A percentile compares a stretch with the other conserved stretches of the same genome.
Evolutionary conservation across 257 asterid species (phyloP).

Genomic region (Forsythia viridissima): DNA sequence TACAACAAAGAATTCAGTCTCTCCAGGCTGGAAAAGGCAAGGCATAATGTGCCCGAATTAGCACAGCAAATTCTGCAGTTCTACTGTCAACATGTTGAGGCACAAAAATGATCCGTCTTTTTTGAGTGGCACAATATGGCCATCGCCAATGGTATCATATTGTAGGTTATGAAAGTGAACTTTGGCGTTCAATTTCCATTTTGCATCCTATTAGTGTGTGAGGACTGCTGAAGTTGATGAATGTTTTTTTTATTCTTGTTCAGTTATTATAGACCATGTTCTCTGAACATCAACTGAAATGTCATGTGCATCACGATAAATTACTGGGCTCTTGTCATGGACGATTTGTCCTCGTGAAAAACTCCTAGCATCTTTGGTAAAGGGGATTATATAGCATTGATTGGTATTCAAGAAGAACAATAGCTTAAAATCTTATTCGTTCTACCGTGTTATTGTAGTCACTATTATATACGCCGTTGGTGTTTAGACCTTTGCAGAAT

Average conservation of each 20-base stretch:
- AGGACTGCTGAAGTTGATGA: constrained; percentile 24
- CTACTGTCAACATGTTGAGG: constrained; percentile 13
- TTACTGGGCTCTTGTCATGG: neutral
- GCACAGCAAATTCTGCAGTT: constrained; percentile 17
- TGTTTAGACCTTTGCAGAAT: neutral
- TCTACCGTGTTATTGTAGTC: too few relatives aligned
- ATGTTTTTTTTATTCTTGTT: constrained; percentile 7
- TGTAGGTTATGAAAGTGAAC: constrained; percentile 30
- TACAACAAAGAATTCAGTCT: constrained; percentile 84
- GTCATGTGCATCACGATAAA: neutral
- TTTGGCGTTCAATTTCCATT: constrained; percentile 20
- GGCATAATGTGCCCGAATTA: constrained; percentile 39
- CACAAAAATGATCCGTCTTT: constrained; percentile 19
- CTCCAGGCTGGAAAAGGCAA: constrained; percentile 85
- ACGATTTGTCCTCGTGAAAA: neutral
- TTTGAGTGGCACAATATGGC: constrained; percentile 20
- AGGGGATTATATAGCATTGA: too few relatives aligned
- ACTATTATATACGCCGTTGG: too few relatives aligned
- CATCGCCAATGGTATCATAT: constrained; percentile 17
- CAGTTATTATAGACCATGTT: constrained; percentile 16
- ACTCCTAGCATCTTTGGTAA: too few relatives aligned
- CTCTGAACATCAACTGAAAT: constrained; percentile 18
- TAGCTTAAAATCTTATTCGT: too few relatives aligned
- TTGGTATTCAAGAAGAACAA: too few relatives aligned
- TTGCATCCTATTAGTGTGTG: constrained; percentile 26